phyloP scores from a whole-genome alignment of 495 filamentous ascomycete species.

The Rusavskia elegans region DNA sequence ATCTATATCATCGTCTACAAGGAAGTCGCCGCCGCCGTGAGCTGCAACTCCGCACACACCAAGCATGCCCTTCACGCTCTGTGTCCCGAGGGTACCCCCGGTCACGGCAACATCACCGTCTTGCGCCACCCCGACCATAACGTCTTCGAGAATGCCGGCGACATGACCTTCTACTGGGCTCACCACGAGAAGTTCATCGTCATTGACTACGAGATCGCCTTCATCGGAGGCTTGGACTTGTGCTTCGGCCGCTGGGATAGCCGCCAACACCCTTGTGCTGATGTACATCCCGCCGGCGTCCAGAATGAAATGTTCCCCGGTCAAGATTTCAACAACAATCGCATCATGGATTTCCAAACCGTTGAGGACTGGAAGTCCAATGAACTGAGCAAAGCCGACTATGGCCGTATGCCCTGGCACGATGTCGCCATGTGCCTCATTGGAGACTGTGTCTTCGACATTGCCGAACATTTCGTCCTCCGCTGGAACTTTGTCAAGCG shows the following conservation, averaged over 20 bases:
- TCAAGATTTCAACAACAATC: conserved; percentile 91
- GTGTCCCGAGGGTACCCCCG: conserved; percentile 63
- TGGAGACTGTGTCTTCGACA: conserved; percentile 81
- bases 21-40: conserved; percentile 68
- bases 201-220: conserved; percentile 77
- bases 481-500: conserved; percentile 96
- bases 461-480: conserved; percentile 90
- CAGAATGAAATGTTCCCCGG: conserved; percentile 80
- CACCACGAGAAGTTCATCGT: conserved; percentile 97
- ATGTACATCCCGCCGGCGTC: conserved; percentile 76
- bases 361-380: conserved; percentile 88
- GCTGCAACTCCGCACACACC: conserved; percentile 84
- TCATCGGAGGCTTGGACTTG: conserved; percentile 87
- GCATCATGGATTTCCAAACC: conserved; percentile 87
- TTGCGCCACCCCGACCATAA: conserved; percentile 96
- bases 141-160: conserved; percentile 78
- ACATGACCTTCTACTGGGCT: conserved; percentile 98
- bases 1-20: conserved; percentile 92
- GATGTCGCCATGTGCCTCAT: conserved; percentile 84
- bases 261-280: conserved; percentile 69
- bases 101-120: conserved; percentile 72
- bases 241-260: conserved; percentile 91
- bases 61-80: conserved; percentile 73
- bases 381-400: conserved; percentile 81
- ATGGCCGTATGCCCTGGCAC: conserved; percentile 95